Evolutionary conservation across 2,329 filamentous ascomycete genomes (phyloP).

Genomic region (Alternaria longipes): DNA sequence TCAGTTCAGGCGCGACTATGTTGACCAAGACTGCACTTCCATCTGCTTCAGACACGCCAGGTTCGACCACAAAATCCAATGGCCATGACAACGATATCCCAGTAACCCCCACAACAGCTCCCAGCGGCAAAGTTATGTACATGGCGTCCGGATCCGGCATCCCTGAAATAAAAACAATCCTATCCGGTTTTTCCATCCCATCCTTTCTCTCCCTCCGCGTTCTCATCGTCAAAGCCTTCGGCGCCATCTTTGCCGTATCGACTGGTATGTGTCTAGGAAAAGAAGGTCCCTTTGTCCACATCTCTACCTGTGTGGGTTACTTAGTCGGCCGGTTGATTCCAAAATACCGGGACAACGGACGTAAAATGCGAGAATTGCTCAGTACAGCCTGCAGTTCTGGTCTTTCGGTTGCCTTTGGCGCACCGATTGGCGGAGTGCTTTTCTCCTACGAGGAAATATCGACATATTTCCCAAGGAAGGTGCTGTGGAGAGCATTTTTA

Average conservation of each 20-base stretch:
- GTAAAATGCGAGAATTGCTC: constrained; percentile 67
- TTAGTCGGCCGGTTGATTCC: constrained; percentile 62
- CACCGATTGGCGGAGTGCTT: constrained; percentile 68
- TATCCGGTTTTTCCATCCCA: constrained; percentile 69
- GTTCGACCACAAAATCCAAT: background rate
- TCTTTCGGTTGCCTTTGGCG: constrained; percentile 68
- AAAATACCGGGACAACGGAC: constrained; percentile 66
- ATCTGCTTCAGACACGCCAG: constrained; percentile 44
- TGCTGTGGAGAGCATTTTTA: constrained; percentile 68
- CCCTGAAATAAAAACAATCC: constrained; percentile 69
- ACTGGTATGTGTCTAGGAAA: constrained; percentile 70
- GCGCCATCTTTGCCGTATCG: constrained; percentile 66
- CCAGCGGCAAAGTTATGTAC: constrained; percentile 63
- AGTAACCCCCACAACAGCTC: constrained; percentile 17
- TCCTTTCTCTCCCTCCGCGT: constrained; percentile 65
- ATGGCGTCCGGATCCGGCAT: constrained; percentile 68
- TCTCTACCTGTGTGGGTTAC: constrained; percentile 66
- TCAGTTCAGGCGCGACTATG: constrained; percentile 61
- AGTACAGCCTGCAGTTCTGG: constrained; percentile 67
- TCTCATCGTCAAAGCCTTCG: constrained; percentile 66
- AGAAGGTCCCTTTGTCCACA: constrained; percentile 70
- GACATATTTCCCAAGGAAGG: constrained; percentile 67
- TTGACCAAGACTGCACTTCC: constrained; percentile 61
- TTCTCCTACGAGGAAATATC: constrained; percentile 69
- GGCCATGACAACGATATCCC: background rate